phyloP scores from a whole-genome alignment of 306 rosid species.

The Prunus dulcis region DNA sequence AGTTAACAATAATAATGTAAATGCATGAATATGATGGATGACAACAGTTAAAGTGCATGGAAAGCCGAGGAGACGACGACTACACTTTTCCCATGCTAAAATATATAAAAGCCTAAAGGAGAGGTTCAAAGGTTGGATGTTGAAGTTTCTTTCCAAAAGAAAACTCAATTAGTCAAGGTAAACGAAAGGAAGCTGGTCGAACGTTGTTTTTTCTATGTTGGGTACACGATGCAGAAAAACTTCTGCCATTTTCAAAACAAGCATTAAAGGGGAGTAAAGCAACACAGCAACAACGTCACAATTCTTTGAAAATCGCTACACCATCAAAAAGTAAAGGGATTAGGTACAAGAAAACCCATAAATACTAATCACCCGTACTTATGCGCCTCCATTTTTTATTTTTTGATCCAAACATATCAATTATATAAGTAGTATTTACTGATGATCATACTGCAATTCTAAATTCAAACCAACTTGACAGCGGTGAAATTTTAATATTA shows the following conservation, averaged over 20 bases:
- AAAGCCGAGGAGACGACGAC: constrained; percentile 9
- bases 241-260: constrained; percentile 42
- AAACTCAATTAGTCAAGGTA: constrained; percentile 52
- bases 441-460: too few species aligned
- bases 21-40: background rate
- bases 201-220: constrained; percentile 26
- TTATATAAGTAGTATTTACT: too few species aligned
- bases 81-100: background rate
- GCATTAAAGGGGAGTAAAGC: constrained; percentile 34
- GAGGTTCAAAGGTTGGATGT: constrained; percentile 32
- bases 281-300: constrained; percentile 42
- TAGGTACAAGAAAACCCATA: background rate
- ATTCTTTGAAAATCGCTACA: constrained; percentile 37
- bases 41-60: constrained; percentile 7
- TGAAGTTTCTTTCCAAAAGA: constrained; percentile 34
- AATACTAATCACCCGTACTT: constrained; percentile 3
- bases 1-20: too few species aligned
- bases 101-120: background rate
- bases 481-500: too few species aligned
- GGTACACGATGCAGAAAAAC: constrained; percentile 19
- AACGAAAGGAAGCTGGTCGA: constrained; percentile 44
- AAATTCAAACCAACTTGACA: too few species aligned
- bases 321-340: constrained; percentile 1
- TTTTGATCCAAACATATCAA: background rate
- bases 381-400: background rate